A percentile compares a stretch with the other conserved stretches of the same genome.
Conservation (phyloP, 208 protist genomes). For the Trypanosoma congolense region DNA sequence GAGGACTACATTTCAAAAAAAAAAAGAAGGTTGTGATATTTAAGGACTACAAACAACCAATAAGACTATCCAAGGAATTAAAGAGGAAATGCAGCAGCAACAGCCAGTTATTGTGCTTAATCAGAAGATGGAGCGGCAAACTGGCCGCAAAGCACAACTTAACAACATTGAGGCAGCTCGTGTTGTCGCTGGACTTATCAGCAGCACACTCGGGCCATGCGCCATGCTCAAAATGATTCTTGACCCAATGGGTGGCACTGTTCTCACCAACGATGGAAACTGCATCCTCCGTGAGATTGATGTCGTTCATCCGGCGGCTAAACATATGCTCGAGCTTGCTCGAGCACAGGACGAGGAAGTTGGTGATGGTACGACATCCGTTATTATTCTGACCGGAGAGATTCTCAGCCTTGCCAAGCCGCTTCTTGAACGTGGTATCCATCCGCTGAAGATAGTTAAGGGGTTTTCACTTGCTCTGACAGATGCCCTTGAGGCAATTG, state of each 20-base stretch:
- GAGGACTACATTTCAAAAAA: not conserved
- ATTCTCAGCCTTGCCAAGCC: constrained; percentile 96
- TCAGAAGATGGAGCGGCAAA: constrained; percentile 95
- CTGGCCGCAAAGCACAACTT: constrained; percentile 97
- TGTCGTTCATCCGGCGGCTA: constrained; percentile 99
- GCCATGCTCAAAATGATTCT: constrained; percentile 99
- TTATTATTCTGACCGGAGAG: constrained; percentile 99
- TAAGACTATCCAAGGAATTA: not conserved
- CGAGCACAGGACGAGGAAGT: constrained; percentile 99
- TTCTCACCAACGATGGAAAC: constrained; percentile 99
- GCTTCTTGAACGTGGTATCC: constrained; percentile 97
- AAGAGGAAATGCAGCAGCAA: constrained; percentile 26
- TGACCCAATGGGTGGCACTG: constrained; percentile 99
- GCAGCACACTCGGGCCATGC: constrained; percentile 98
- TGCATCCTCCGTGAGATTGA: constrained; percentile 99
- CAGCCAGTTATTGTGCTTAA: constrained; percentile 91
- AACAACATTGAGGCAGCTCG: constrained; percentile 98
- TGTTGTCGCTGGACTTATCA: constrained; percentile 98
- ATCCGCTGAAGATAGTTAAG: constrained; percentile 98
- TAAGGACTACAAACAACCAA: not conserved
- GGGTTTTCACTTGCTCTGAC: constrained; percentile 95
- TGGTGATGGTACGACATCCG: constrained; percentile 99
- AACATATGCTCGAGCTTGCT: constrained; percentile 99
- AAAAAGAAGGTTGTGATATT: not conserved
- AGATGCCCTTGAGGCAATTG: constrained; percentile 93